Conservation (phyloP, 164 flowering plant genomes). For the Vitis cinerea region DNA sequence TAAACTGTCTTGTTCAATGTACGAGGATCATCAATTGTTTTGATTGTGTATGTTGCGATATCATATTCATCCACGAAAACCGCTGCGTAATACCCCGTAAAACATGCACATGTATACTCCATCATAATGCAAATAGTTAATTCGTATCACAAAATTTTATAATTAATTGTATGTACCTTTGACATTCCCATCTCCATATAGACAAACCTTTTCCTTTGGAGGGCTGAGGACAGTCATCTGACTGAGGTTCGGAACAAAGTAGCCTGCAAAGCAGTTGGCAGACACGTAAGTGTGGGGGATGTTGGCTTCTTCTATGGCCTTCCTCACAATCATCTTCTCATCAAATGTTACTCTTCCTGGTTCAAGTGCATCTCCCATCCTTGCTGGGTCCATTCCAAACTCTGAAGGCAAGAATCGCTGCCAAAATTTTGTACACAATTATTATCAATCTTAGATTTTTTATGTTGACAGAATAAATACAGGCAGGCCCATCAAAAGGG, state of each 20-base stretch:
- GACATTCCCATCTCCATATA: conserved; percentile 9
- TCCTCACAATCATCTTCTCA: conserved; percentile 38
- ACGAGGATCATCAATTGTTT: too few relatives aligned
- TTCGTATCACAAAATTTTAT: background rate
- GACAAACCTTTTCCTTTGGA: conserved; percentile 18
- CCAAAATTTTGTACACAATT: background rate
- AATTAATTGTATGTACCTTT: background rate
- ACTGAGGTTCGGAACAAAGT: conserved; percentile 29
- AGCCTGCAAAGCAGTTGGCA: conserved; percentile 36
- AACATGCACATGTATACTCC: background rate
- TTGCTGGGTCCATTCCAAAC: conserved; percentile 40
- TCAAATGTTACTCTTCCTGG: conserved; percentile 42
- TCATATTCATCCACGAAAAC: background rate
- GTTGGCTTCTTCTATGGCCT: conserved; percentile 9
- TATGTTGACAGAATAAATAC: too few relatives aligned
- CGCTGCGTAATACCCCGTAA: conserved; percentile 30
- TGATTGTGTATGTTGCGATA: too few relatives aligned
- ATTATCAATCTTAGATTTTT: too few relatives aligned
- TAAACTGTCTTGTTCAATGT: too few relatives aligned
- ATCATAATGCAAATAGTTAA: too few relatives aligned
- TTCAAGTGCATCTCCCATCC: conserved; percentile 34
- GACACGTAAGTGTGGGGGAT: background rate
- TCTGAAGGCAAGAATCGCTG: conserved; percentile 45
- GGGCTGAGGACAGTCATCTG: conserved; percentile 28
- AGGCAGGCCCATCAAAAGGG: too few relatives aligned